A percentile compares a stretch with the other conserved stretches of the same genome.
Conservation (phyloP, 352 stramenopile genomes). For the Phytopythium litorale region DNA sequence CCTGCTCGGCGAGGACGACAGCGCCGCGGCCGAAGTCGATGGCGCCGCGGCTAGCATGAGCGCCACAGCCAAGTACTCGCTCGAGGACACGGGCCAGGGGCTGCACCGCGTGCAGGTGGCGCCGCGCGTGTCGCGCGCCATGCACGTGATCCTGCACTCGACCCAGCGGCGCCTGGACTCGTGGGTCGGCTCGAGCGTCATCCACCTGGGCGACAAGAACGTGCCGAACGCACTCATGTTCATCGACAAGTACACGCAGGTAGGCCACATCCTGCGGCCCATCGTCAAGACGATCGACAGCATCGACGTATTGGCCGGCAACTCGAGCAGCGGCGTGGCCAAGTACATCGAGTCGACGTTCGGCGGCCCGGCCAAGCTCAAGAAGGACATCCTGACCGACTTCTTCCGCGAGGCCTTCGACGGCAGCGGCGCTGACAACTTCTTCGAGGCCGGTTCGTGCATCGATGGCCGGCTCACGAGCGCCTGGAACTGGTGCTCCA, state of each 20-base stretch:
- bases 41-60: neutral
- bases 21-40: conserved; percentile 14
- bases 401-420: conserved; percentile 97
- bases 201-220: conserved; percentile 98
- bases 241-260: conserved; percentile 98
- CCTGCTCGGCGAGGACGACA: conserved; percentile 69
- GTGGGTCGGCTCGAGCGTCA: conserved; percentile 94
- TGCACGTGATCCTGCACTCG: conserved; percentile 92
- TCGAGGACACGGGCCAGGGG: conserved; percentile 95
- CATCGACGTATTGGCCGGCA: conserved; percentile 52
- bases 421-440: conserved; percentile 93
- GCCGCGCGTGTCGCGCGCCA: conserved; percentile 91
- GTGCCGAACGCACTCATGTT: conserved; percentile 98
- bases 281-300: conserved; percentile 85
- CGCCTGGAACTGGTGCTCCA: conserved; percentile 98
- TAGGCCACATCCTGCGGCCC: conserved; percentile 83
- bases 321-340: conserved; percentile 41
- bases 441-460: conserved; percentile 94
- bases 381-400: conserved; percentile 91
- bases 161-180: conserved; percentile 70
- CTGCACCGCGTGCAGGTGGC: conserved; percentile 93
- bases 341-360: conserved; percentile 80
- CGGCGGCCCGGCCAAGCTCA: conserved; percentile 77
- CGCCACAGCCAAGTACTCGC: conserved; percentile 63
- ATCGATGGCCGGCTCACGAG: conserved; percentile 96